Evolutionary conservation across 352 stramenopile genomes (phyloP), one percentile per base, ranked within the genome.

Genomic region (Phytophthora macrochlamydospora): DNA sequence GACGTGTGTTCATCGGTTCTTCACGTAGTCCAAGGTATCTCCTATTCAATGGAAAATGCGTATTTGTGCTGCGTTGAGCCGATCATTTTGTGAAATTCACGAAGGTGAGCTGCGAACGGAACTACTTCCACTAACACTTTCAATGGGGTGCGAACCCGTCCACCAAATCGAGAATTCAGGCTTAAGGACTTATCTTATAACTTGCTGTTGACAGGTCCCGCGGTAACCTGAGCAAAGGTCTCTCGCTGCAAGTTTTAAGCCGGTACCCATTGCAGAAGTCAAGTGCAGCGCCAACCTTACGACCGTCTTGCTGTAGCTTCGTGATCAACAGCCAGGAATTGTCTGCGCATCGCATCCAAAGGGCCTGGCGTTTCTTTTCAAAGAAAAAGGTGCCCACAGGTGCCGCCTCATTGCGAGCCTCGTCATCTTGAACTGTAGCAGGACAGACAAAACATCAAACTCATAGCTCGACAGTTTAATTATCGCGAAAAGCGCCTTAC

Each of bases 211-310:
- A 64, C 24, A 40, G 45, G 45, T 24, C 49, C 49, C 49, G 30
- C 30, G 29, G 35, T 31, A 12, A 75, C 56, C 45, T 59, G 38
- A 29, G 80, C 65, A 31, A 93, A 93, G 8, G 58, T 61, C 56
- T 86, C 69, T 9, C 68, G 65, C 29, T 89, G 76, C 44, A 74
- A 64, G 46, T 85, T 83, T 93, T 90, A 40, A 95, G 73, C 1
- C 84, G 85, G 48, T 89, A 80, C 13, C 85, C 84, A 55, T 95
- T 95, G 62, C 85, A 88, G 53, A 95, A 95, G 51, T 95, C 87
- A 32, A 91, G 51, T 0, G 85, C 84, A 0, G 53, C 48, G 31
- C 82, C 82, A 37, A 93, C 56, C 45, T 90, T 91, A 33, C 81
- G 75, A 56, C 92, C 81, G 1, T 79, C 78, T 33, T 84, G 77